These are phyloP conservation scores for Echeveria elegans DNA, from an alignment of 164 flowering plant genomes.

Conservation along the genomic window DNA sequence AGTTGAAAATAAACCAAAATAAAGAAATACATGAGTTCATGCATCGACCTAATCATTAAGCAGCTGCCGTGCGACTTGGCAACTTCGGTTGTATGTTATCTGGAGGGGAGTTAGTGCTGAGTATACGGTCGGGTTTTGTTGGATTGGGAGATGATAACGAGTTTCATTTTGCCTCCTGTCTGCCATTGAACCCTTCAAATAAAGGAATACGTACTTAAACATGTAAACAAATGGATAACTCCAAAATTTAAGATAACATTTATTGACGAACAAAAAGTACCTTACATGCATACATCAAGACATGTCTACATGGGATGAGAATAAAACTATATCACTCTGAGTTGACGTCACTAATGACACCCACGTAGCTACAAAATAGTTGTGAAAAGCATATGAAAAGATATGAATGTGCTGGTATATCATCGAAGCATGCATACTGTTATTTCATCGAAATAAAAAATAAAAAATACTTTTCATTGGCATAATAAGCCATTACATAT, in stretches of 20 bases:
- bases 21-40: neutral
- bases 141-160: neutral
- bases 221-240: neutral
- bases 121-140: neutral
- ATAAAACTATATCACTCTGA: neutral
- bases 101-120: neutral
- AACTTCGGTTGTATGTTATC: neutral
- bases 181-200: neutral
- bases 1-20: neutral
- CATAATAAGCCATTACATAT: too few relatives aligned
- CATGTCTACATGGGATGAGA: neutral
- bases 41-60: neutral
- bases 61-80: neutral
- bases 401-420: too few relatives aligned
- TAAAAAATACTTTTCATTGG: too few relatives aligned
- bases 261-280: neutral
- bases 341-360: neutral
- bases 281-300: neutral
- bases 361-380: neutral
- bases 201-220: neutral
- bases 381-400: neutral
- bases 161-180: neutral
- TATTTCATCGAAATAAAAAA: neutral
- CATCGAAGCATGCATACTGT: neutral
- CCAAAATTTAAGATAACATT: neutral